Conservation (phyloP, 257 asterid genomes). For the Penstemon newberryi region DNA sequence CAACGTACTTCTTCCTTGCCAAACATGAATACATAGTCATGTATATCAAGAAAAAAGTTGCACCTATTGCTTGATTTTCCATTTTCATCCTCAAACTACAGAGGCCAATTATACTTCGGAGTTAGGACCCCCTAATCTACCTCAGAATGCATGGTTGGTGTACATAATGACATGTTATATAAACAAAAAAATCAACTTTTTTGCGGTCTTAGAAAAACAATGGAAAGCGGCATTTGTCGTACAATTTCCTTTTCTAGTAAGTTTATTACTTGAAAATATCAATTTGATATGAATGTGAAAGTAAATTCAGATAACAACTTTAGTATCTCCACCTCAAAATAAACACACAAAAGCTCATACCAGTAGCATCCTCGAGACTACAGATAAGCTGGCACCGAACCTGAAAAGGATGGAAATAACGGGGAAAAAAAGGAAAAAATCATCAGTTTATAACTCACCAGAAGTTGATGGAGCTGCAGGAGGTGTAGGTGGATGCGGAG, state of each 20-base stretch:
- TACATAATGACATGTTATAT: background rate
- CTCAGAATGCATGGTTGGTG: background rate
- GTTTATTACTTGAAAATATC: background rate
- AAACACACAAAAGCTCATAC: background rate
- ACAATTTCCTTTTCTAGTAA: background rate
- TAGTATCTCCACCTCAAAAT: constrained; percentile 6
- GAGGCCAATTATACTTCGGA: background rate
- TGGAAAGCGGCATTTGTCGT: background rate
- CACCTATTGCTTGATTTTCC: background rate
- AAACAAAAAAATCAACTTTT: background rate
- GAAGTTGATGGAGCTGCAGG: constrained; percentile 38
- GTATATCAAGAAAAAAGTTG: background rate
- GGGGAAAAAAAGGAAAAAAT: background rate
- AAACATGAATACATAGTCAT: background rate
- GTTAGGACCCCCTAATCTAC: background rate
- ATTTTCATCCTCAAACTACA: background rate
- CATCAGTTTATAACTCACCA: constrained; percentile 41
- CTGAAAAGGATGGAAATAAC: background rate
- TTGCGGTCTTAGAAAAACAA: constrained; percentile 11
- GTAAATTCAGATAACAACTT: background rate
- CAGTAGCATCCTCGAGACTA: background rate
- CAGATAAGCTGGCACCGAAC: constrained; percentile 5
- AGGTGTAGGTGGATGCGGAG: constrained; percentile 34
- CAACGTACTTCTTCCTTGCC: constrained; percentile 12
- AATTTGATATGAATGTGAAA: background rate